phyloP scores from a whole-genome alignment of 352 stramenopile species.

The Pseudoperonospora humuli region DNA sequence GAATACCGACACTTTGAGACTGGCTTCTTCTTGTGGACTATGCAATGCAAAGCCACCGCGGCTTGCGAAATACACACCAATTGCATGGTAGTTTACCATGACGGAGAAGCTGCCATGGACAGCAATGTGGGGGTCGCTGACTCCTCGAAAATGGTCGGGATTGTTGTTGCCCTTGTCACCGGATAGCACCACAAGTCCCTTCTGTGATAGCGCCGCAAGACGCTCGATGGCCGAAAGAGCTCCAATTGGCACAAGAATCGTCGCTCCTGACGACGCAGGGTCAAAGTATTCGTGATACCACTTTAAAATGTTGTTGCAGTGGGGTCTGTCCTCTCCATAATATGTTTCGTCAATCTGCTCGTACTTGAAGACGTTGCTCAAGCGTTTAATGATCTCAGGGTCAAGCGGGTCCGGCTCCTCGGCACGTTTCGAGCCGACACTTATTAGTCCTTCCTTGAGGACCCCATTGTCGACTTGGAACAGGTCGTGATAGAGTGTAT shows the following conservation, averaged over 20 bases:
- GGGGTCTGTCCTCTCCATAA: conserved; percentile 59
- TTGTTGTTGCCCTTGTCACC: conserved; percentile 93
- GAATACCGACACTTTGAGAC: conserved; percentile 87
- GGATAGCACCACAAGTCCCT: conserved; percentile 77
- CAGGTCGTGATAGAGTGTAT: conserved; percentile 89
- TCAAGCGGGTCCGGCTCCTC: conserved; percentile 82
- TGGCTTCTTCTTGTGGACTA: conserved; percentile 89
- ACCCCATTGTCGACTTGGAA: conserved; percentile 83
- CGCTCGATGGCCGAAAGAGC: conserved; percentile 74
- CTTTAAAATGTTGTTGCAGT: conserved; percentile 88
- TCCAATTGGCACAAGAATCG: conserved; percentile 88
- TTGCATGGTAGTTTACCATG: conserved; percentile 94
- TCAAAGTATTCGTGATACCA: conserved; percentile 87
- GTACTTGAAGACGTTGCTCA: conserved; percentile 89
- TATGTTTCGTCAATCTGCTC: conserved; percentile 71
- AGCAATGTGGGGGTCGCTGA: conserved; percentile 92
- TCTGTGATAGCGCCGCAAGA: conserved; percentile 46
- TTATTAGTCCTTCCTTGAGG: conserved; percentile 88
- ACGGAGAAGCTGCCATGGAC: conserved; percentile 93
- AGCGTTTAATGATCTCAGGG: conserved; percentile 89
- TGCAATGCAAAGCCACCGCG: conserved; percentile 89
- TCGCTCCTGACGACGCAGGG: conserved; percentile 51
- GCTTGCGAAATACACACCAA: conserved; percentile 87
- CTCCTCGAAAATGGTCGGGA: conserved; percentile 85
- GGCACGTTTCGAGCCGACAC: conserved; percentile 63